Evolutionary conservation across 2,329 filamentous ascomycete genomes (phyloP), one percentile per base, ranked within the genome.

Genomic region (Pseudocercospora eumusae): DNA sequence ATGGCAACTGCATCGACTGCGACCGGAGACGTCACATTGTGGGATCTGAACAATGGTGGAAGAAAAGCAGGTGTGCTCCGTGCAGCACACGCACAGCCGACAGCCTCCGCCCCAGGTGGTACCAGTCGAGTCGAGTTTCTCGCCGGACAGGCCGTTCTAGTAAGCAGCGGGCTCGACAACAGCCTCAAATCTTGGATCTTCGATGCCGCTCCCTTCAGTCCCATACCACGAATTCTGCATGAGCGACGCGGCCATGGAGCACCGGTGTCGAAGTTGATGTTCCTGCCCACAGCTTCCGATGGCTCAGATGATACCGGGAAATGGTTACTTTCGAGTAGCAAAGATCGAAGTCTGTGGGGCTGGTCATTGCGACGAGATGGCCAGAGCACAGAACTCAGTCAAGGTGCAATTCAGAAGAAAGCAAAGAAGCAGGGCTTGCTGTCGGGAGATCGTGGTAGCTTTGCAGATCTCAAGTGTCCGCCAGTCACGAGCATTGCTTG

Each of bases 181-280:
- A 91, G 93, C 9, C 80, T 99, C 62, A 96, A 93, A 75, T 93
- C 92, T 4, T 97, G 93, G 93, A 95, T 98, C 64, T 96, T 97
- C 70, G 93, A 98, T 71, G 89, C 96, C 75, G 88, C 88, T 0
- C 93, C 93, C 0, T 96, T 96, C 74, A 95, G 91, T 0, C 88
- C 93, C 0, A 83, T 93, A 10, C 95, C 95, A 1, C 86, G 93
- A 18, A 89, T 92, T 25, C 80, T 99, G 28, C 95, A 99, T 76
- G 86, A 86, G 2, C 85, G 95, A 67, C 92, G 90, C 68, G 95
- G 95, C 1, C 95, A 99, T 75, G 91, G 93, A 9, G 92, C 89
- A 2, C 88, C 93, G 0, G 87, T 98, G 58, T 93, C 88, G 33
- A 88, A 86, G 57, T 82, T 99, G 28, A 84, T 88, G 63, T 99